Evolutionary conservation across 805 yeast species (phyloP).

Genomic region (Ogataea pini): DNA sequence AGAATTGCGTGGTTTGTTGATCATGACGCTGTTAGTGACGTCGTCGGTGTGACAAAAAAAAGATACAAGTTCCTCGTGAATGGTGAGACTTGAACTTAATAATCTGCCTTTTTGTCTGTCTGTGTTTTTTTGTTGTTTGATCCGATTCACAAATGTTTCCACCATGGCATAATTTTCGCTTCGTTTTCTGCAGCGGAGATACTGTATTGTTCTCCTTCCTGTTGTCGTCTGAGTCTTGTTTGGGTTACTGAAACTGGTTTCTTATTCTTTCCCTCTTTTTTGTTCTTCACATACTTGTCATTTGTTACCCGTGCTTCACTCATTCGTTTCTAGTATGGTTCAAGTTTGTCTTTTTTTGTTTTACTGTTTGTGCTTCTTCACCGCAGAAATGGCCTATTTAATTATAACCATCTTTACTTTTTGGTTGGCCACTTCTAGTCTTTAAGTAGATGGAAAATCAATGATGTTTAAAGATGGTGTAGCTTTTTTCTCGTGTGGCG

Average conservation of each 20-base stretch:
- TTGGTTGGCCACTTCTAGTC: background rate
- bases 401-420: background rate
- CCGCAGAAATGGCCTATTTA: conserved; percentile 1
- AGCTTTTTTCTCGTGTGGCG: too few species aligned
- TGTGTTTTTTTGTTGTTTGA: background rate
- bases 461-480: too few species aligned
- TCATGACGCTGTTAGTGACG: conserved; percentile 84
- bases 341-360: background rate
- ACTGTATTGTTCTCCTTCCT: background rate
- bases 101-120: background rate
- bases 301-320: background rate
- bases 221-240: background rate
- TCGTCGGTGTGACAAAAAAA: conserved; percentile 64
- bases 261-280: background rate
- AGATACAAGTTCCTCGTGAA: conserved; percentile 59
- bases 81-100: background rate
- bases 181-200: background rate
- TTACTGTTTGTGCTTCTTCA: background rate
- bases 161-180: conserved; percentile 3
- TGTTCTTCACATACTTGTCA: background rate
- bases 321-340: background rate
- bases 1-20: conserved; percentile 97
- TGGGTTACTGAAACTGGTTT: background rate
- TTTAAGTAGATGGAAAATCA: too few species aligned
- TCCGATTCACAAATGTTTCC: background rate